A percentile compares a stretch with the other conserved stretches of the same genome.
phyloP scores from a whole-genome alignment of 768 basidiomycete genomes.

The Coprinopsis sp. region DNA sequence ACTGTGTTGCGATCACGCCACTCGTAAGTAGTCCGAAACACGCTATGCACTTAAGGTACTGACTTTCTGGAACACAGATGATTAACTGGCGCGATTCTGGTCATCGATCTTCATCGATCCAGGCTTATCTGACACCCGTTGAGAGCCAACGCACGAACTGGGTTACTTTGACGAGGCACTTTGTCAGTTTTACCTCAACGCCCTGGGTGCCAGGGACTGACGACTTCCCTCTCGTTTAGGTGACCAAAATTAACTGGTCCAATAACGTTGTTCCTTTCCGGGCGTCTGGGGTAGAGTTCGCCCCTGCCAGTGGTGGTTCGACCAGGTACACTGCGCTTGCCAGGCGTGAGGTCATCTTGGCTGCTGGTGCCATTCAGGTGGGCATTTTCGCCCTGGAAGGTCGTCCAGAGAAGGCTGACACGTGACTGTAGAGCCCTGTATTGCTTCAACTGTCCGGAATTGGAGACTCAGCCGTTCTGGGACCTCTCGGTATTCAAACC shows the following conservation, averaged over 20 bases:
- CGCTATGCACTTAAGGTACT: not conserved
- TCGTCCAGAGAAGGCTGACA: not conserved
- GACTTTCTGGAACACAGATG: constrained; percentile 19
- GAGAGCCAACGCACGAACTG: constrained; percentile 43
- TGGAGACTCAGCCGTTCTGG: constrained; percentile 43
- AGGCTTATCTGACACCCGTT: constrained; percentile 52
- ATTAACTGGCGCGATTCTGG: constrained; percentile 47
- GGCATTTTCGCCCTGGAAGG: not conserved
- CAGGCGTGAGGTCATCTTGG: constrained; percentile 46
- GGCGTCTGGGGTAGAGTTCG: constrained; percentile 46
- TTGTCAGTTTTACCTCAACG: constrained; percentile 20
- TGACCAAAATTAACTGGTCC: constrained; percentile 41
- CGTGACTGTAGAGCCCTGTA: constrained; percentile 32
- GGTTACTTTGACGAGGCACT: constrained; percentile 41
- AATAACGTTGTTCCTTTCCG: constrained; percentile 31
- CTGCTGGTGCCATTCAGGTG: constrained; percentile 48
- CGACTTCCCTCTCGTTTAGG: constrained; percentile 21
- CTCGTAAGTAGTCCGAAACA: constrained; percentile 27
- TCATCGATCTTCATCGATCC: constrained; percentile 50
- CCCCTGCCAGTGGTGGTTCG: constrained; percentile 31
- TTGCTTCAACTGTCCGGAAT: constrained; percentile 55
- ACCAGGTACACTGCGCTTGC: constrained; percentile 39
- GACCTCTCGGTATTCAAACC: constrained; percentile 41
- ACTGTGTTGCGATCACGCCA: constrained; percentile 53
- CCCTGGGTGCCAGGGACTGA: not conserved